A percentile compares a stretch with the other conserved stretches of the same genome.
These are phyloP conservation scores for Amanita rubescens DNA, from an alignment of 768 basidiomycete genomes.

Conservation along the genomic window DNA sequence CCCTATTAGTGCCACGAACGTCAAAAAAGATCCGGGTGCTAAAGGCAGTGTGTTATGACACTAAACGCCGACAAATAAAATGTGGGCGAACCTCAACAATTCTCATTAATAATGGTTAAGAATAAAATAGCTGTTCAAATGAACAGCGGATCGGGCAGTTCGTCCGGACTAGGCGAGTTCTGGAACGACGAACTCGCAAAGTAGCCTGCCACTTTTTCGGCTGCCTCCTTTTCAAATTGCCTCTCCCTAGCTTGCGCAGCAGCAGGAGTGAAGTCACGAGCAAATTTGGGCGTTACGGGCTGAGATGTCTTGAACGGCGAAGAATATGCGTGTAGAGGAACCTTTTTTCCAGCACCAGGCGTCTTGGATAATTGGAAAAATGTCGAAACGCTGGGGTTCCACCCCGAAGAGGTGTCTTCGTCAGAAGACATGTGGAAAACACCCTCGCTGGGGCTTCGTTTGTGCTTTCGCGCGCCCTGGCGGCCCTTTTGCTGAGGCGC, in stretches of 20 bases:
- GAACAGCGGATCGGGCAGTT: constrained; percentile 64
- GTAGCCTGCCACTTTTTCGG: constrained; percentile 35
- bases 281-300: background rate
- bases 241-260: constrained; percentile 14
- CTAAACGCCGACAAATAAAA: background rate
- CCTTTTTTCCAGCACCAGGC: background rate
- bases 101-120: constrained; percentile 7
- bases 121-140: constrained; percentile 23
- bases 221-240: constrained; percentile 25
- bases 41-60: background rate
- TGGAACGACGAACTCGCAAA: constrained; percentile 82
- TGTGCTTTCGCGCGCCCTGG: constrained; percentile 34
- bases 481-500: constrained; percentile 22
- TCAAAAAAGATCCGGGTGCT: background rate
- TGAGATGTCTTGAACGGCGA: background rate
- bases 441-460: constrained; percentile 62
- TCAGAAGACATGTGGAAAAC: constrained; percentile 73
- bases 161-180: constrained; percentile 81
- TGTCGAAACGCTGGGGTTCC: constrained; percentile 18
- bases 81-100: constrained; percentile 1
- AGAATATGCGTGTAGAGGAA: background rate
- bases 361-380: constrained; percentile 22
- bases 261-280: background rate
- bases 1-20: background rate
- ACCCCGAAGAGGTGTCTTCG: constrained; percentile 43